A percentile compares a stretch with the other conserved stretches of the same genome.
Evolutionary conservation across 805 yeast species (phyloP).

Genomic region (Kodamaea kaohsiungensis): DNA sequence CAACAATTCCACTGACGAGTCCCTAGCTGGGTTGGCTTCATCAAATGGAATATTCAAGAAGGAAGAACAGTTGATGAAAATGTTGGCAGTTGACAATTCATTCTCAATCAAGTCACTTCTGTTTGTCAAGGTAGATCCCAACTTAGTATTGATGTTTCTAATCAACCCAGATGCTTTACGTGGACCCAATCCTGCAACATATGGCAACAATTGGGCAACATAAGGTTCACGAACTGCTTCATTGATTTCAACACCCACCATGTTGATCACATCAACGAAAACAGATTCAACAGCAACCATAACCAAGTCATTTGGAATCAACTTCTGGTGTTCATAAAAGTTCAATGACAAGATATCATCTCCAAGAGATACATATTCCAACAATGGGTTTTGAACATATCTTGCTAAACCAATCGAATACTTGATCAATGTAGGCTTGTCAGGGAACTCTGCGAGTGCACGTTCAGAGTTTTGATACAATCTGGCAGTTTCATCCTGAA

Average conservation of each 20-base stretch:
- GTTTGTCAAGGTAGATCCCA: constrained; percentile 60
- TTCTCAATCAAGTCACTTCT: constrained; percentile 84
- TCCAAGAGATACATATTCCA: constrained; percentile 82
- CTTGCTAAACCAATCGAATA: constrained; percentile 91
- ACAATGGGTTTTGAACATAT: constrained; percentile 87
- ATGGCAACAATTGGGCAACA: constrained; percentile 69
- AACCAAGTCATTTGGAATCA: constrained; percentile 65
- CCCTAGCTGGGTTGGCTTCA: constrained; percentile 51
- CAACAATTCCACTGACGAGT: constrained; percentile 71
- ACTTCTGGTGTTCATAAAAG: constrained; percentile 71
- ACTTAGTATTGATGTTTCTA: constrained; percentile 68
- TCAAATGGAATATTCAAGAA: constrained; percentile 78
- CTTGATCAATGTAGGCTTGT: constrained; percentile 74
- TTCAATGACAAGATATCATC: constrained; percentile 69
- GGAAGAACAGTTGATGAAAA: constrained; percentile 90
- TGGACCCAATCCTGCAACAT: constrained; percentile 90
- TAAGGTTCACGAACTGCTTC: constrained; percentile 80
- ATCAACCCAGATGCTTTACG: constrained; percentile 88
- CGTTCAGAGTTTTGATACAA: constrained; percentile 78
- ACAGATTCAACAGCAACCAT: constrained; percentile 71
- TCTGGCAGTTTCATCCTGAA: constrained; percentile 90
- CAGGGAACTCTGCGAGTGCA: constrained; percentile 79
- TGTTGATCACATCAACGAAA: constrained; percentile 84
- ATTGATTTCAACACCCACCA: constrained; percentile 92
- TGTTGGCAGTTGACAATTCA: constrained; percentile 72